These are phyloP conservation scores for Coelastrella sp. DNA, from an alignment of 139 green algal genomes.

Conservation along the genomic window DNA sequence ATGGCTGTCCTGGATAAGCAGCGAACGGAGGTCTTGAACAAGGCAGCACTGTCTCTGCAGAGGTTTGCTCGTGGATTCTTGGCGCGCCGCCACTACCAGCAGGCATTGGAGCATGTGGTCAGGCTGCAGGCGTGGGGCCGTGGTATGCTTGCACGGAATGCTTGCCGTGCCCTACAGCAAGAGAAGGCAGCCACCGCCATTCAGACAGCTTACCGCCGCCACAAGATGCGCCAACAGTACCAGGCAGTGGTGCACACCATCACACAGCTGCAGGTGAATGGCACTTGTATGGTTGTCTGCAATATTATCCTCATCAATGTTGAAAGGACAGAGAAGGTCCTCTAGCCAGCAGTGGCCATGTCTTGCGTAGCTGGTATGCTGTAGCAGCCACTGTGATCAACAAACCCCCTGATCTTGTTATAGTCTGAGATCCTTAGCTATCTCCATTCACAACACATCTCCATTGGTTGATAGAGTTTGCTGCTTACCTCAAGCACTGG, in stretches of 20 bases:
- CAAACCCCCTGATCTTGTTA: no score
- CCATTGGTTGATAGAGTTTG: no score
- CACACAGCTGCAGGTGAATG: constrained; percentile 56
- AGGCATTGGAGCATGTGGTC: constrained; percentile 28
- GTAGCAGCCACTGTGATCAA: no score
- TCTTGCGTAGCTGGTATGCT: no score
- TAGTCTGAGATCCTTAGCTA: no score
- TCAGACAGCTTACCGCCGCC: constrained; percentile 76
- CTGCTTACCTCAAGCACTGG: no score
- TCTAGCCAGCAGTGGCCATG: no score
- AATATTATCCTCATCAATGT: no score
- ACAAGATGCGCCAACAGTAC: constrained; percentile 62
- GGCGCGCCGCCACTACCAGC: constrained; percentile 51
- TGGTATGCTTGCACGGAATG: constrained; percentile 59
- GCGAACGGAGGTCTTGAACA: constrained; percentile 87
- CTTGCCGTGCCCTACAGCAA: constrained; percentile 57
- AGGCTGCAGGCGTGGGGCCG: constrained; percentile 65
- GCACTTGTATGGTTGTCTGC: no score
- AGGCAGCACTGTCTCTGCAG: constrained; percentile 83
- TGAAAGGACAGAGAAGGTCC: no score
- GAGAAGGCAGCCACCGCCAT: constrained; percentile 79
- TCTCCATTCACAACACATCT: no score
- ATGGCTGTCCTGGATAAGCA: constrained; percentile 96
- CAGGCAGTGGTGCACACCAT: constrained; percentile 19
- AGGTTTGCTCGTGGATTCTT: constrained; percentile 73